Conservation (phyloP, 331 rosid genomes). For the Phaseolus coccineus region DNA sequence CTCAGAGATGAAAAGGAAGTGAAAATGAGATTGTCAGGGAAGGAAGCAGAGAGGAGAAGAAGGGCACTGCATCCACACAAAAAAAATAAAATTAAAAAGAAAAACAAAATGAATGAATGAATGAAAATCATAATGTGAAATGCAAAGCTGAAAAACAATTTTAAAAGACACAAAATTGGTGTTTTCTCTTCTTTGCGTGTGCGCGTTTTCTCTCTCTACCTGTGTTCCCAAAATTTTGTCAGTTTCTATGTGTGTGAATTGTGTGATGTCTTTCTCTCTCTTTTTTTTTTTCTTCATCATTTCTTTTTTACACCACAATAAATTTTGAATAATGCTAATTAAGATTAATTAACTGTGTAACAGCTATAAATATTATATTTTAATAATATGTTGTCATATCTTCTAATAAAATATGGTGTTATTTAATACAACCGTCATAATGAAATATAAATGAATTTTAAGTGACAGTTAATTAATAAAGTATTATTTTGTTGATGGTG, state of each 20-base stretch:
- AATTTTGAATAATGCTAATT: constrained; percentile 4
- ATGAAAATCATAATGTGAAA: not conserved
- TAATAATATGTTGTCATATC: not conserved
- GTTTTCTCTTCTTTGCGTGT: not conserved
- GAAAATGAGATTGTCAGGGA: constrained; percentile 56
- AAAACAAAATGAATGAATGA: not conserved
- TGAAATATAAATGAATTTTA: not conserved
- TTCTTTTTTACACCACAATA: not conserved
- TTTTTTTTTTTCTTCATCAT: not conserved
- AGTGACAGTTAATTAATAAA: not conserved
- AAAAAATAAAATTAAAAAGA: constrained; percentile 15
- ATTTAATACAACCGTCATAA: not conserved
- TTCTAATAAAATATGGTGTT: not conserved
- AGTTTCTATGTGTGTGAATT: not conserved
- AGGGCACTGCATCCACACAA: constrained; percentile 74
- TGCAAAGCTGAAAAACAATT: constrained; percentile 6
- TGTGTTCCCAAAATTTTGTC: constrained; percentile 12
- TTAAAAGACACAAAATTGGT: not conserved
- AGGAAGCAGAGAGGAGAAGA: constrained; percentile 48
- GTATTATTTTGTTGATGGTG: not conserved
- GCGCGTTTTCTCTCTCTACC: constrained; percentile 27
- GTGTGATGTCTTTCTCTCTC: not conserved
- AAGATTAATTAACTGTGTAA: not conserved
- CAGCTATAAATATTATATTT: not conserved
- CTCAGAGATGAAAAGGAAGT: constrained; percentile 44